A percentile compares a stretch with the other conserved stretches of the same genome.
These are phyloP conservation scores for California macrophylla DNA, from an alignment of 441 rosid species.

Conservation along the genomic window DNA sequence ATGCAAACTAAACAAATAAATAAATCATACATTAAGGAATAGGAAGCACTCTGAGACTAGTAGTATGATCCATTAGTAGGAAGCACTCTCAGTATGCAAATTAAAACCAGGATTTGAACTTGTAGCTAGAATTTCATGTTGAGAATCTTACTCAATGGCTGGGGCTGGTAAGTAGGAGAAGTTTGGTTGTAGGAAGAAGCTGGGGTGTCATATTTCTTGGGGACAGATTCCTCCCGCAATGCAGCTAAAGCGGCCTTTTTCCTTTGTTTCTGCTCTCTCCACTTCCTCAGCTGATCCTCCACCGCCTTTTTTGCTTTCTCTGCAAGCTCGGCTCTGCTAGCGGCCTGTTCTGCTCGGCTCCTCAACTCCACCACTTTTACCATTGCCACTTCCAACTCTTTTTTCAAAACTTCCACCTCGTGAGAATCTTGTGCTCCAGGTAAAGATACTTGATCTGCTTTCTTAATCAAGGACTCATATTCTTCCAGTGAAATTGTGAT, in stretches of 20 bases:
- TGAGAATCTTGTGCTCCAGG: slow-evolving; percentile 1
- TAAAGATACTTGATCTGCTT: slow-evolving; percentile 14
- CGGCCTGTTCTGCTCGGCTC: slow-evolving; percentile 41
- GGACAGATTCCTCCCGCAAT: slow-evolving; percentile 30
- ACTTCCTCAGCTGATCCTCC: slow-evolving; percentile 35
- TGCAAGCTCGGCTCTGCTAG: slow-evolving; percentile 40
- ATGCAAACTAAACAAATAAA: no score
- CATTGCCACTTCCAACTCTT: slow-evolving; percentile 28
- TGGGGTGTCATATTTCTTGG: slow-evolving; percentile 6
- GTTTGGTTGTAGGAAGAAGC: slow-evolving; percentile 2
- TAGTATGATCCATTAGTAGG: no score
- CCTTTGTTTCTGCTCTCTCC: slow-evolving; percentile 36
- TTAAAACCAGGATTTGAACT: not conserved
- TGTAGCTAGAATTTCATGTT: slow-evolving; percentile 37
- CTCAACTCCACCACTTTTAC: slow-evolving; percentile 34
- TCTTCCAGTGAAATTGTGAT: slow-evolving; percentile 27
- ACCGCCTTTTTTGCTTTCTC: slow-evolving; percentile 37
- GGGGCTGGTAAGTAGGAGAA: slow-evolving; percentile 25
- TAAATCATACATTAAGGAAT: no score
- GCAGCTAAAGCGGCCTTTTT: slow-evolving; percentile 39
- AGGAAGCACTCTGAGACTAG: no score
- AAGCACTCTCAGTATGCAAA: not conserved
- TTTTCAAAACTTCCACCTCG: slow-evolving; percentile 28
- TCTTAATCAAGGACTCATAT: slow-evolving; percentile 24
- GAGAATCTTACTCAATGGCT: slow-evolving; percentile 42